Evolutionary conservation across 2,329 filamentous ascomycete genomes (phyloP).

Genomic region (Bipolaris oryzae): DNA sequence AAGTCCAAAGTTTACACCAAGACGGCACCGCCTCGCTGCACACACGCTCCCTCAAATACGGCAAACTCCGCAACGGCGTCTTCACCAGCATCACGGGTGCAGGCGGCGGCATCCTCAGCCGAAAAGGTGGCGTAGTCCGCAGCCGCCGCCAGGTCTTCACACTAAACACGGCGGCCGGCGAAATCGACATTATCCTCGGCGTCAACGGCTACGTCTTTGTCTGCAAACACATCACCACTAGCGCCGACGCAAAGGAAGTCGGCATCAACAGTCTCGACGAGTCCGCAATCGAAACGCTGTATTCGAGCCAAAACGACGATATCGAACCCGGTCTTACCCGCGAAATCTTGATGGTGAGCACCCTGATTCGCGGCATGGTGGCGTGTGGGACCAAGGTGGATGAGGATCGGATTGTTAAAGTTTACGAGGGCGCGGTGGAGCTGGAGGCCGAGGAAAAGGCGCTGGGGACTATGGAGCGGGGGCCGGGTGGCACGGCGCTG

Average conservation of each 20-base stretch:
- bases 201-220: conserved; percentile 99
- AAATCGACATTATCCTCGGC: conserved; percentile 84
- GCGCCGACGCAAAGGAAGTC: conserved; percentile 58
- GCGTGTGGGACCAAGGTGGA: conserved; percentile 84
- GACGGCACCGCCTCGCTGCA: conserved; percentile 89
- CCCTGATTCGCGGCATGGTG: conserved; percentile 81
- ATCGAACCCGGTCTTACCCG: conserved; percentile 77
- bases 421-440: conserved; percentile 82
- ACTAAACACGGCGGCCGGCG: conserved; percentile 63
- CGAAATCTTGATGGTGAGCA: conserved; percentile 84
- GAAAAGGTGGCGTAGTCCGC: conserved; percentile 76
- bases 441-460: conserved; percentile 68
- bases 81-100: conserved; percentile 83
- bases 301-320: conserved; percentile 92
- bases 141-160: conserved; percentile 88
- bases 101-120: conserved; percentile 63
- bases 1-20: conserved; percentile 86
- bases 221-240: conserved; percentile 75
- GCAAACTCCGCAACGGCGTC: conserved; percentile 90
- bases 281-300: conserved; percentile 80
- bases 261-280: conserved; percentile 88
- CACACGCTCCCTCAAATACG: conserved; percentile 89
- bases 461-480: conserved; percentile 54
- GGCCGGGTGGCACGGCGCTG: conserved; percentile 39
- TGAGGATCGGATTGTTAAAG: conserved; percentile 82